Evolutionary conservation across 2,329 filamentous ascomycete species (phyloP).

Genomic region (Xylariales sp.): DNA sequence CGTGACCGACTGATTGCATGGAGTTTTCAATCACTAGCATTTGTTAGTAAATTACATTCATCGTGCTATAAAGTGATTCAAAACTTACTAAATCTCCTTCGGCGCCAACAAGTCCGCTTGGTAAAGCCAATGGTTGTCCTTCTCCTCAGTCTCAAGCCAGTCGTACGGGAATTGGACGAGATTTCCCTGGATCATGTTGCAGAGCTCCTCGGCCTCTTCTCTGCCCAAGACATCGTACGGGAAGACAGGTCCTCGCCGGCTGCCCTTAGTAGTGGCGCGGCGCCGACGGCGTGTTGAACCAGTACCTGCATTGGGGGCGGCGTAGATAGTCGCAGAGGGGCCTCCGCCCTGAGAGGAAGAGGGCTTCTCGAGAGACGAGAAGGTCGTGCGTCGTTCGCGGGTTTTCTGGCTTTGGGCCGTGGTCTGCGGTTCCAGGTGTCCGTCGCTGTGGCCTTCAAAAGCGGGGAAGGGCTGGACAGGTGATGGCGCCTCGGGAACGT

Average conservation of each 20-base stretch:
- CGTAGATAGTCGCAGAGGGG: constrained; percentile 16
- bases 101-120: constrained; percentile 94
- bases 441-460: constrained; percentile 33
- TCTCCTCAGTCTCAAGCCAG: constrained; percentile 88
- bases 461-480: constrained; percentile 43
- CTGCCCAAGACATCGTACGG: constrained; percentile 72
- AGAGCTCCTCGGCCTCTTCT: constrained; percentile 73
- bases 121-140: constrained; percentile 93
- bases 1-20: no score
- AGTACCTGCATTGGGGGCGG: constrained; percentile 24
- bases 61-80: no score
- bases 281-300: constrained; percentile 58
- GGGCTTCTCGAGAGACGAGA: constrained; percentile 49
- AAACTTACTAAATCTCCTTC: constrained; percentile 91
- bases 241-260: constrained; percentile 56
- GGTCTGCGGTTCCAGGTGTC: constrained; percentile 21
- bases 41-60: no score
- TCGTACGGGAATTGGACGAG: constrained; percentile 93
- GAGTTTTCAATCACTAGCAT: no score
- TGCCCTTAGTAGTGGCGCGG: constrained; percentile 66
- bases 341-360: constrained; percentile 28
- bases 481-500: constrained; percentile 32
- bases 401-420: constrained; percentile 31
- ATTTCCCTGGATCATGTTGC: constrained; percentile 79
- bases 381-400: constrained; percentile 50